Conservation (phyloP, 768 basidiomycete genomes). For the Phanerodontia chrysosporium region DNA sequence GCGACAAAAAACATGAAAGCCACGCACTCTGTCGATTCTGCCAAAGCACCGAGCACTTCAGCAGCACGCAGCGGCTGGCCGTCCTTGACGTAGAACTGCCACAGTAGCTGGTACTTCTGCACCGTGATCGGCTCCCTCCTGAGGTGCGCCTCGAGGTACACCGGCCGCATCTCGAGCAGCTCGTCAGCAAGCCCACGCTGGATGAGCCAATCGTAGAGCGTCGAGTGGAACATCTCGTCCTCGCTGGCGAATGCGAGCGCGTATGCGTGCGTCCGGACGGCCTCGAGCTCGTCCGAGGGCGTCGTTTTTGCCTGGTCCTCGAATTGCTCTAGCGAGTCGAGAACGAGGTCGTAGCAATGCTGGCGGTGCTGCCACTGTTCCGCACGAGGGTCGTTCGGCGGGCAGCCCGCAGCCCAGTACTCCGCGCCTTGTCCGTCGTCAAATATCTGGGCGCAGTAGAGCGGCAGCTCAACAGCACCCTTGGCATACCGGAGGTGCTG, state of each 20-base stretch:
- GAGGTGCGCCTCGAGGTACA: constrained; percentile 86
- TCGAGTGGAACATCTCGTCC: constrained; percentile 93
- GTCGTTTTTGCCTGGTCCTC: constrained; percentile 49
- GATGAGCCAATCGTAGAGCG: constrained; percentile 93
- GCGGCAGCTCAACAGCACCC: constrained; percentile 82
- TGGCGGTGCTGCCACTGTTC: constrained; percentile 56
- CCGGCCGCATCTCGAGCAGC: constrained; percentile 85
- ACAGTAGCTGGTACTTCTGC: constrained; percentile 83
- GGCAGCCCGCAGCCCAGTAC: constrained; percentile 66
- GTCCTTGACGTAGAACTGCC: constrained; percentile 96
- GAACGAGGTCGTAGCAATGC: constrained; percentile 77
- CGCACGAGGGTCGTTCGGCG: constrained; percentile 47
- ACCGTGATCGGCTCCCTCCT: constrained; percentile 74
- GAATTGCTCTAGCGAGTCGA: constrained; percentile 77
- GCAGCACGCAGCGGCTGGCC: constrained; percentile 86
- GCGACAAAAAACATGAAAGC: not conserved
- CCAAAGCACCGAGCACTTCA: constrained; percentile 74
- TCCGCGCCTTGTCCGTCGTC: constrained; percentile 79
- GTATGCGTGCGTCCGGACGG: constrained; percentile 80
- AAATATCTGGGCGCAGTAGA: constrained; percentile 74
- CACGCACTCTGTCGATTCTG: constrained; percentile 79
- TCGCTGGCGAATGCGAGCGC: constrained; percentile 78
- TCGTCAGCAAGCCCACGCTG: constrained; percentile 76
- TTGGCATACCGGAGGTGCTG: constrained; percentile 78
- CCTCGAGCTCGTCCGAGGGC: constrained; percentile 50